A percentile compares a stretch with the other conserved stretches of the same genome.
Evolutionary conservation across 257 asterid genomes (phyloP).

Genomic region (Lycium ferocissimum): DNA sequence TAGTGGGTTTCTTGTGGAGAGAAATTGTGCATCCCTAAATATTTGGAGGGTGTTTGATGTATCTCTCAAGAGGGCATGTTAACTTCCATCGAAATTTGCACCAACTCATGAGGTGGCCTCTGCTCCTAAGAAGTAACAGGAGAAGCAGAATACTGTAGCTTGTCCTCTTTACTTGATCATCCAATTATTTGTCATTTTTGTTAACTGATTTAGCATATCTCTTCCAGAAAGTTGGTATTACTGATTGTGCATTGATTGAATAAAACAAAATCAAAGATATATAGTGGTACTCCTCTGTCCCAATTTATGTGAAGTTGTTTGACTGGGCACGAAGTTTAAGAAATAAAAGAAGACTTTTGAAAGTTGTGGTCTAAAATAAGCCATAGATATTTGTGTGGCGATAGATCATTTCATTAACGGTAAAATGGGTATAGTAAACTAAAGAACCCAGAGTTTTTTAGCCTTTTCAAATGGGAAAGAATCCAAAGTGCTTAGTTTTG

Average conservation of each 20-base stretch:
- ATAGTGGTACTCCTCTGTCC: not conserved
- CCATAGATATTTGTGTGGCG: no score
- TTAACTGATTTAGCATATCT: not conserved
- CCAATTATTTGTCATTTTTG: constrained; percentile 9
- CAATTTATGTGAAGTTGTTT: no score
- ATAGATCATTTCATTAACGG: no score
- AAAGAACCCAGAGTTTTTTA: not conserved
- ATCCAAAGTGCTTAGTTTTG: not conserved
- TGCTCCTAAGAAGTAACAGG: not conserved
- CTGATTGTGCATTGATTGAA: not conserved
- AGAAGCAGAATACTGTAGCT: not conserved
- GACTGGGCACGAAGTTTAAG: no score
- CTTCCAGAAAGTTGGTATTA: not conserved
- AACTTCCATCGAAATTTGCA: not conserved
- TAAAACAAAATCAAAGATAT: constrained; percentile 5
- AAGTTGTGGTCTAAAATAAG: no score
- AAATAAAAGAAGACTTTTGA: no score
- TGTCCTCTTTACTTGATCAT: not conserved
- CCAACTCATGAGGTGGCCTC: not conserved
- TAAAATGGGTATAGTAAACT: not conserved
- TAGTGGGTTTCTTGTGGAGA: not conserved
- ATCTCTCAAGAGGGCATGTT: not conserved
- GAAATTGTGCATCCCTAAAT: not conserved
- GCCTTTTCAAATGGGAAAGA: not conserved
- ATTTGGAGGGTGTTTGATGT: not conserved